Evolutionary conservation across 352 stramenopile genomes (phyloP), one percentile per base, ranked within the genome.

Genomic region (Globisporangium ultimum): DNA sequence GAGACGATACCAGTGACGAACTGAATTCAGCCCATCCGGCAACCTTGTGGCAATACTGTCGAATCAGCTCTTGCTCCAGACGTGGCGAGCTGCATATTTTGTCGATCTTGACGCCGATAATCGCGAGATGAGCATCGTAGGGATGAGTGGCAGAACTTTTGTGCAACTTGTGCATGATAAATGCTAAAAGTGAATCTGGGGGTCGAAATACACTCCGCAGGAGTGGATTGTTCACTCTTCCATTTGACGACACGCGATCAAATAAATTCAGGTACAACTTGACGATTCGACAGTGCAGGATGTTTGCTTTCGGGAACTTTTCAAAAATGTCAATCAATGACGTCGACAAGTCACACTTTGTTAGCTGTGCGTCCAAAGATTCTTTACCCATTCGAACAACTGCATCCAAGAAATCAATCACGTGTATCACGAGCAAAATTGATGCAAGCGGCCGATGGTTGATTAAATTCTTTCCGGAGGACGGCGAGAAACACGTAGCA

Each of bases 81-180:
- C 73, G 80, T 9, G 81, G 79, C 0, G 81, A 78, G 47, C 79
- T 90, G 49, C 82, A 90, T 50, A 90, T 88, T 58, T 88, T 89
- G 54, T 87, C 78, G 55, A 92, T 90, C 36, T 90, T 90, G 4
- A 92, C 80, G 2, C 80, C 82, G 41, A 92, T 70, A 40, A 92
- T 88, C 15, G 82, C 74, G 28, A 92, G 56, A 62, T 92, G 82
- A 12, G 80, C 74, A 36, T 90, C 82, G 47, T 89, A 92, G 12
- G 72, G 70, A 45, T 88, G 82, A 8, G 63, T 70, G 18, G 69
- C 70, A 9, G 61, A 58, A 36, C 72, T 90, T 12, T 71, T 58
- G 53, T 86, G 53, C 13, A 92, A 48, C 52, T 90, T 90, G 34
- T 71, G 67, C 61, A 88, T 67, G 52, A 92, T 88, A 22, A 88